A percentile compares a stretch with the other conserved stretches of the same genome.
phyloP scores from a whole-genome alignment of 2,329 filamentous ascomycete species.

The Akanthomyces muscarius region DNA sequence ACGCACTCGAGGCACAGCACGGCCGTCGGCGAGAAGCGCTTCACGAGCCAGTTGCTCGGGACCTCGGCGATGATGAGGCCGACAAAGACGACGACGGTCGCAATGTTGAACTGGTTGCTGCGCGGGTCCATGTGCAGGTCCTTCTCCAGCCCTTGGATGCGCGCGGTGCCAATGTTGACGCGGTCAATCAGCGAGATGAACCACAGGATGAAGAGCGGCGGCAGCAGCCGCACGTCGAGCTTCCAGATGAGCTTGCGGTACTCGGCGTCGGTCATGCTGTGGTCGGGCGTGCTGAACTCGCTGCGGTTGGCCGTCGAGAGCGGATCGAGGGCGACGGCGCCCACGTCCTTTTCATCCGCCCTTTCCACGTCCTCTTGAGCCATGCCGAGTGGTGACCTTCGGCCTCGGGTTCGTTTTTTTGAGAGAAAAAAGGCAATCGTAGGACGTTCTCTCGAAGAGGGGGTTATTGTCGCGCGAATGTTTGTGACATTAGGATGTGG shows the following conservation, averaged over 20 bases:
- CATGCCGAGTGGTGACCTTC: neutral
- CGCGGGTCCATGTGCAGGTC: slow-evolving; percentile 41
- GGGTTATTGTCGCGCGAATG: neutral
- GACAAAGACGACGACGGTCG: slow-evolving; percentile 16
- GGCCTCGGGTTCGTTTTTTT: neutral
- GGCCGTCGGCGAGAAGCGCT: slow-evolving; percentile 31
- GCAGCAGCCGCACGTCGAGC: slow-evolving; percentile 17
- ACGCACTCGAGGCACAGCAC: slow-evolving; percentile 28
- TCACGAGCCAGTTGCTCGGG: slow-evolving; percentile 34
- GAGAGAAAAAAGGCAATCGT: neutral
- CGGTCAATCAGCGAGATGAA: slow-evolving; percentile 19
- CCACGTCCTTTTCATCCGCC: neutral
- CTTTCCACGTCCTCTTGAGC: neutral
- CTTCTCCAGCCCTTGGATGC: slow-evolving; percentile 38
- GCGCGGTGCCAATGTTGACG: slow-evolving; percentile 25
- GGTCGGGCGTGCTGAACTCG: neutral
- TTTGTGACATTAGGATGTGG: neutral
- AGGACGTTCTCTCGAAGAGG: neutral
- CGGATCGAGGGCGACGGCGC: neutral
- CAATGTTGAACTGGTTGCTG: slow-evolving; percentile 50
- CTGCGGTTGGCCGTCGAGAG: slow-evolving; percentile 1
- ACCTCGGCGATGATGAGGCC: slow-evolving; percentile 30
- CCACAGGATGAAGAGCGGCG: slow-evolving; percentile 17
- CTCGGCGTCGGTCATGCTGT: neutral
- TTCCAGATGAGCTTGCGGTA: slow-evolving; percentile 18